These are phyloP conservation scores for Ascodesmis nigricans DNA, from an alignment of 495 filamentous ascomycete genomes.

Conservation along the genomic window DNA sequence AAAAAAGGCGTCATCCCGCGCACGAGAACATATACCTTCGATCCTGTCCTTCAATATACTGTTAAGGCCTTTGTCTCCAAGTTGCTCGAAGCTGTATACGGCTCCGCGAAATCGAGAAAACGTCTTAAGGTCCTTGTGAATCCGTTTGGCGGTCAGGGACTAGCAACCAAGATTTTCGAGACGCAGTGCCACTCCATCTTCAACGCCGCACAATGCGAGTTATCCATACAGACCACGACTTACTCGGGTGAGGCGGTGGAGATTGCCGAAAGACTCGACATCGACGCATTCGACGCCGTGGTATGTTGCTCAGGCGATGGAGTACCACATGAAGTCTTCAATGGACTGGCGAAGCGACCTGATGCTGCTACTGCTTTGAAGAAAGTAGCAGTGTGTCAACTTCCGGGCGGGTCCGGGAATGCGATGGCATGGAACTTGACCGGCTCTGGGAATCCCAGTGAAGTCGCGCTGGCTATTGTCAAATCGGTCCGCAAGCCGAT, in stretches of 20 bases:
- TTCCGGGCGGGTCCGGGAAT: conserved; percentile 86
- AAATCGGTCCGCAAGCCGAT: conserved; percentile 66
- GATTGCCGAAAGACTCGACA: conserved; percentile 57
- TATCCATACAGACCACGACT: conserved; percentile 55
- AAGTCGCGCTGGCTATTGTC: conserved; percentile 59
- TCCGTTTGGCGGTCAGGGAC: conserved; percentile 69
- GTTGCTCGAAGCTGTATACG: conserved; percentile 51
- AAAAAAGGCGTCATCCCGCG: conserved; percentile 30
- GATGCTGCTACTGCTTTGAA: conserved; percentile 54
- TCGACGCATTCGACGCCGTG: conserved; percentile 58
- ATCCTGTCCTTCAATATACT: conserved; percentile 28
- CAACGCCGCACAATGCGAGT: conserved; percentile 51
- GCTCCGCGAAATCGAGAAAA: too few relatives aligned
- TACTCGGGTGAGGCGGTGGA: conserved; percentile 56
- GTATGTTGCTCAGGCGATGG: conserved; percentile 86
- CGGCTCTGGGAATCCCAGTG: conserved; percentile 51
- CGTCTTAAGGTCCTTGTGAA: conserved; percentile 77
- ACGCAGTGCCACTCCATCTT: conserved; percentile 63
- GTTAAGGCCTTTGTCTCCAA: conserved; percentile 37
- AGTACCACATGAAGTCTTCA: conserved; percentile 81
- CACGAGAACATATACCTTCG: conserved; percentile 41
- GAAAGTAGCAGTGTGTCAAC: conserved; percentile 64
- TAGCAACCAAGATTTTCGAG: conserved; percentile 49
- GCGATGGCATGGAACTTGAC: conserved; percentile 80
- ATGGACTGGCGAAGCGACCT: conserved; percentile 54